A percentile compares a stretch with the other conserved stretches of the same genome.
phyloP scores from a whole-genome alignment of 495 filamentous ascomycete genomes.

The Penicillium chermesinum region DNA sequence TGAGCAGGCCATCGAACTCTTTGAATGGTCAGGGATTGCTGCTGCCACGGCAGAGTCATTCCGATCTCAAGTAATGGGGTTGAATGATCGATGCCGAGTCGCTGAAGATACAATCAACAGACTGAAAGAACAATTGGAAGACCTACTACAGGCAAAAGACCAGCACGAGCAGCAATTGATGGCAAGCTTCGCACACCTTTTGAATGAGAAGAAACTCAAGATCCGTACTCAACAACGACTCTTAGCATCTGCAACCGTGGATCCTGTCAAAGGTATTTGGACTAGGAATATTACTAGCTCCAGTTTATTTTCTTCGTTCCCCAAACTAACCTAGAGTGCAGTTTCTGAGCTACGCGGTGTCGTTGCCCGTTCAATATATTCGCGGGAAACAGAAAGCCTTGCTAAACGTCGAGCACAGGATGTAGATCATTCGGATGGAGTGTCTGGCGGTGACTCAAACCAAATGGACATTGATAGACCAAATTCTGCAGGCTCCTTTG shows the following conservation, averaged over 20 bases:
- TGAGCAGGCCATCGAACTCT: constrained; percentile 61
- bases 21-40: constrained; percentile 64
- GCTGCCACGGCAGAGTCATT: constrained; percentile 37
- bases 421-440: constrained; percentile 26
- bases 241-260: constrained; percentile 54
- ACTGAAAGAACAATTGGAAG: constrained; percentile 55
- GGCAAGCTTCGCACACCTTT: constrained; percentile 61
- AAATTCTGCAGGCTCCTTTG: constrained; percentile 15
- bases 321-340: constrained; percentile 4
- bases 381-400: constrained; percentile 16
- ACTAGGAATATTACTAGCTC: not conserved
- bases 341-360: constrained; percentile 25
- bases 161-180: constrained; percentile 67
- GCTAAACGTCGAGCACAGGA: constrained; percentile 42
- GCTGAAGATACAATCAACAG: constrained; percentile 46
- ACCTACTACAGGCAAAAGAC: constrained; percentile 59
- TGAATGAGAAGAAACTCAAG: constrained; percentile 91
- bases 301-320: not conserved
- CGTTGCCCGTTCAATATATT: constrained; percentile 7
- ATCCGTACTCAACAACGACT: constrained; percentile 76
- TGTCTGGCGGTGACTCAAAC: constrained; percentile 51
- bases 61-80: constrained; percentile 38
- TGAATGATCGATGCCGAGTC: constrained; percentile 40
- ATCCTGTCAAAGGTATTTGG: constrained; percentile 41
- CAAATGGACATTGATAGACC: constrained; percentile 54